Evolutionary conservation across 2,329 filamentous ascomycete genomes (phyloP).

Genomic region (Pestalotiopsis sp.): DNA sequence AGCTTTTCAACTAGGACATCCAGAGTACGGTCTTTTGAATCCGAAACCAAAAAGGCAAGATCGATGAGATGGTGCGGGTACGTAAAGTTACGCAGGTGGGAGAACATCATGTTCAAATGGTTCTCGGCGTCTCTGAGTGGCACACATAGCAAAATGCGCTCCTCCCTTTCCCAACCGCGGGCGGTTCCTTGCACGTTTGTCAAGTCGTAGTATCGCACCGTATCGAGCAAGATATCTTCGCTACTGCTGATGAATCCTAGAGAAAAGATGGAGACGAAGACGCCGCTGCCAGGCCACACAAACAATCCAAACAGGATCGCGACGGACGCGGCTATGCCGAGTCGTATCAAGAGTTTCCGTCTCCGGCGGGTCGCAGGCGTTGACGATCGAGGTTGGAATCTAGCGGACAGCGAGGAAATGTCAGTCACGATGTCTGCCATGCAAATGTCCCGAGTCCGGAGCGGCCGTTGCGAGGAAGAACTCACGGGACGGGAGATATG

Average conservation of each 20-base stretch:
- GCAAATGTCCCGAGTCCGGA: conserved; percentile 19
- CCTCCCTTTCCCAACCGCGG: conserved; percentile 93
- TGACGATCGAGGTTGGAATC: conserved; percentile 83
- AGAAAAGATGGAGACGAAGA: conserved; percentile 63
- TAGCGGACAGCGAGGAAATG: conserved; percentile 37
- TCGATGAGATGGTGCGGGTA: conserved; percentile 97
- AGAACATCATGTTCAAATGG: conserved; percentile 97
- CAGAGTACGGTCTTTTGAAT: conserved; percentile 92
- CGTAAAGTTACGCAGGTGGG: conserved; percentile 93
- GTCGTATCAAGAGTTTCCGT: conserved; percentile 70
- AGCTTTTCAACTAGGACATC: conserved; percentile 74
- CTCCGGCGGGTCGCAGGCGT: conserved; percentile 72
- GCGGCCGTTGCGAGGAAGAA: conserved; percentile 9
- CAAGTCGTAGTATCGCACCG: conserved; percentile 95
- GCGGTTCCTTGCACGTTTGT: conserved; percentile 89
- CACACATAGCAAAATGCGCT: conserved; percentile 92
- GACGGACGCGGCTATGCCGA: conserved; percentile 61
- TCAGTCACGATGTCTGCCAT: not conserved
- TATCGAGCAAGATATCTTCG: conserved; percentile 82
- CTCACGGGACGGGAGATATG: conserved; percentile 86
- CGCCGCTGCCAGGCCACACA: conserved; percentile 69
- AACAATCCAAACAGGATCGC: conserved; percentile 73
- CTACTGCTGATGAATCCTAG: conserved; percentile 70
- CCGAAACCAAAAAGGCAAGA: conserved; percentile 93
- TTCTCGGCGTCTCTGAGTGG: conserved; percentile 90